Evolutionary conservation across 306 rosid genomes (phyloP).

Genomic region (Acacia acuminata): DNA sequence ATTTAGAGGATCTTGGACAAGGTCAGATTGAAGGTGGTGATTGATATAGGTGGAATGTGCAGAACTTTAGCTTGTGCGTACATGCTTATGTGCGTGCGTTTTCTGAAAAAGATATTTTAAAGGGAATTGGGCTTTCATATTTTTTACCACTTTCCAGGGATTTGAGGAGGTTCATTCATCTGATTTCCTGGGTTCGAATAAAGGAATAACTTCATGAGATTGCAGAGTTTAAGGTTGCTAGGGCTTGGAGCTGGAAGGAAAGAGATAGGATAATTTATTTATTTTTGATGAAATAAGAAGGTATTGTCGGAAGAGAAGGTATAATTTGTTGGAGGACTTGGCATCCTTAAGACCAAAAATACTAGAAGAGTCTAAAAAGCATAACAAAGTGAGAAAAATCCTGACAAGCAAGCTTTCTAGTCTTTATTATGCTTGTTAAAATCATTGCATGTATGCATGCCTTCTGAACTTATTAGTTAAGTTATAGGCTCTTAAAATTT

Average conservation of each 20-base stretch:
- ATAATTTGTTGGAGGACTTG: neutral
- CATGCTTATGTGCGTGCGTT: neutral
- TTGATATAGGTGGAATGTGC: neutral
- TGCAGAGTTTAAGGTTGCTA: too few species aligned
- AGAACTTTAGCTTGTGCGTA: neutral
- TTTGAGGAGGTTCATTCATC: too few species aligned
- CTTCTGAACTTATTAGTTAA: too few species aligned
- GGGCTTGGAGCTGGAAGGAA: too few species aligned
- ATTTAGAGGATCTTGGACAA: constrained; percentile 5
- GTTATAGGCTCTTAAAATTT: too few species aligned
- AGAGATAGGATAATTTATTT: too few species aligned
- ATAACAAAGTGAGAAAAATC: neutral
- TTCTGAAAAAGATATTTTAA: neutral
- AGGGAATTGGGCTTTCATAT: neutral
- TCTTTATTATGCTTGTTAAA: neutral
- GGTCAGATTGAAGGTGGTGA: neutral
- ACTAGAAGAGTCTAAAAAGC: neutral
- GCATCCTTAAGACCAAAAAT: neutral
- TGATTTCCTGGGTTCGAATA: too few species aligned
- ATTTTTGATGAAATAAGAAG: too few species aligned
- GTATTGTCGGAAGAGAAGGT: neutral
- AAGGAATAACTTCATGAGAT: too few species aligned
- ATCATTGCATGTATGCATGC: too few species aligned
- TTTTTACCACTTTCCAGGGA: too few species aligned
- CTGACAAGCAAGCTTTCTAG: neutral